Base-by-base conservation (phyloP, 495 filamentous ascomycete species). In the Neohortaea acidophila region DNA sequence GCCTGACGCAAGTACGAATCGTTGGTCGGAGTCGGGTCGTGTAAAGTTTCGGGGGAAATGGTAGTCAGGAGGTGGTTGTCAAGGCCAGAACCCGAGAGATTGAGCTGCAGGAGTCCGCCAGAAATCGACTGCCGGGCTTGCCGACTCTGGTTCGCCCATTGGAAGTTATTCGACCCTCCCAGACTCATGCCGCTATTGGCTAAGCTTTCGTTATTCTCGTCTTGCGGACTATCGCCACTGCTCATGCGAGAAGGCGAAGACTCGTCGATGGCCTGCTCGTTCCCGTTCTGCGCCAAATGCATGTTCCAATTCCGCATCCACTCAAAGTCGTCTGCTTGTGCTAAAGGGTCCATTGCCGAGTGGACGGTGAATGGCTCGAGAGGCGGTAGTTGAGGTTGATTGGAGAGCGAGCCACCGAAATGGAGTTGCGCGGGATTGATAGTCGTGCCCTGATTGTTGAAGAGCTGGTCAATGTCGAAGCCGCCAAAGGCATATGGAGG, bases 401-500 rank as follows among this genome's bases (percentile, higher is more conserved):
- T 65, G 42, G 85, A 81, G 31, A 84, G 59, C 11, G 83, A 84
- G 53, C 84, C 81, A 52, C 69, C 82, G 55, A 89, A 89, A 58
- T 96, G 87, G 35, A 99, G 72, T 51, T 93, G 86, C 45, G 86
- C 85, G 13, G 89, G 89, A 57, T 99, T 96, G 59, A 99, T 81
- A 34, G 89, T 97, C 26, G 68, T 70, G 12, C 68, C 62, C 21
- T 69, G 58, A 32, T 69, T 74, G n/a, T n/a, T n/a, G 56, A 85
- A 84, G 34, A 83, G 60, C 21, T 70, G 62, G 47, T 92, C 79
- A 39, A 85, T 72, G 45, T 91, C 79, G 43, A 83, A 77, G 12
- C 79, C 59, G 36, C 50, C 72, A 58, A 85, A 82, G 13, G 71
- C 66, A 45, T 81, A 66, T 6, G 81, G 72, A 0, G 83, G 84